phyloP scores from a whole-genome alignment of 352 stramenopile species.

The Pythium phragmitis region DNA sequence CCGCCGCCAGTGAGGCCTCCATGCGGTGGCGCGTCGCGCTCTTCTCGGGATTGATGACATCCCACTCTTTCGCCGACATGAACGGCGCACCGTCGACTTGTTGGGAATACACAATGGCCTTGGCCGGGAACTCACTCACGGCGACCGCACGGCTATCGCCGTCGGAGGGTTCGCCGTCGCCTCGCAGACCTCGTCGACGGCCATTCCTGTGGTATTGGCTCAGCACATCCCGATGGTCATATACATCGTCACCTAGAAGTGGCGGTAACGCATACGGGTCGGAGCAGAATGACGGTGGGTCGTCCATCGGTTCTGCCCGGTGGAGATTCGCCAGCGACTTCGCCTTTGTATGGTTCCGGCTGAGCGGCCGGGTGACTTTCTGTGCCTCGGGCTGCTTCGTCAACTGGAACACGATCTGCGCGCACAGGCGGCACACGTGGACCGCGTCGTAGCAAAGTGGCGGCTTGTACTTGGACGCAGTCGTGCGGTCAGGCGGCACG shows the following conservation, averaged over 20 bases:
- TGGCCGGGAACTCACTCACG: slow-evolving; percentile 40
- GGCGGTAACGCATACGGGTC: slow-evolving; percentile 68
- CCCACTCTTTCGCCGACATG: slow-evolving; percentile 71
- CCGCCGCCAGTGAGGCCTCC: slow-evolving; percentile 30
- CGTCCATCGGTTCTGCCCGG: slow-evolving; percentile 5
- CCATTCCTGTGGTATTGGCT: neutral
- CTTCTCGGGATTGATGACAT: slow-evolving; percentile 55
- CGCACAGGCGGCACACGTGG: slow-evolving; percentile 71
- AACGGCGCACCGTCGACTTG: slow-evolving; percentile 40
- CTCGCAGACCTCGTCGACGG: slow-evolving; percentile 15
- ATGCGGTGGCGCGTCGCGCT: slow-evolving; percentile 55
- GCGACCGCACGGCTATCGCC: slow-evolving; percentile 20
- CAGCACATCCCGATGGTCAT: slow-evolving; percentile 28
- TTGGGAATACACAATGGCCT: slow-evolving; percentile 62
- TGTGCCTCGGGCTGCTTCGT: slow-evolving; percentile 31
- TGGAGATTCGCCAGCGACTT: slow-evolving; percentile 21
- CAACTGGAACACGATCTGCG: slow-evolving; percentile 61
- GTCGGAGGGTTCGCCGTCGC: slow-evolving; percentile 20
- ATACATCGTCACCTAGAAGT: slow-evolving; percentile 50
- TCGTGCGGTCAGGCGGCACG: slow-evolving; percentile 39
- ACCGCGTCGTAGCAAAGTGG: slow-evolving; percentile 75
- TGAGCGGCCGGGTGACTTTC: slow-evolving; percentile 17
- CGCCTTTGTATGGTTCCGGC: slow-evolving; percentile 21
- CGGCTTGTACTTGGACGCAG: slow-evolving; percentile 51
- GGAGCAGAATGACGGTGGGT: slow-evolving; percentile 33